A percentile compares a stretch with the other conserved stretches of the same genome.
Evolutionary conservation across 257 asterid genomes (phyloP).

Genomic region (Ligustrum vulgare): DNA sequence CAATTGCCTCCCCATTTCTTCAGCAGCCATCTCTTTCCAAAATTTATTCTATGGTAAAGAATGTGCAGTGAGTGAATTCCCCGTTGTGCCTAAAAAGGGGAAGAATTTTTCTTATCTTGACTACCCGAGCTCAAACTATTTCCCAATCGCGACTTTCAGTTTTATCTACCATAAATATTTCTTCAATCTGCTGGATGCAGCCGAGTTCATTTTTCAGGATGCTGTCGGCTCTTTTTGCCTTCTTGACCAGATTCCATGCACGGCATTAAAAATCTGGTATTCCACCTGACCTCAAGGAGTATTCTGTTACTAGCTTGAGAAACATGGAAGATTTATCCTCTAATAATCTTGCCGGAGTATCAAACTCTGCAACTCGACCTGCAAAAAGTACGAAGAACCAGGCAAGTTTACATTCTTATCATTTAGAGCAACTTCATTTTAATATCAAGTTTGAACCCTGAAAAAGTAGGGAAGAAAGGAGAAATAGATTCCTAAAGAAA

Average conservation of each 20-base stretch:
- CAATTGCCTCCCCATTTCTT: conserved; percentile 32
- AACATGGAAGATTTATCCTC: conserved; percentile 98
- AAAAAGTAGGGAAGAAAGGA: background rate
- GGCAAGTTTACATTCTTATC: background rate
- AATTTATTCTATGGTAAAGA: conserved; percentile 51
- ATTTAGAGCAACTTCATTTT: background rate
- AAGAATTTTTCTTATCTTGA: conserved; percentile 2
- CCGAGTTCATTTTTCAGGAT: conserved; percentile 6
- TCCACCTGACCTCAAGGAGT: conserved; percentile 77
- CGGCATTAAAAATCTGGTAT: conserved; percentile 45
- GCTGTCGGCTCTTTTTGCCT: conserved; percentile 18
- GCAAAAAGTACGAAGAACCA: conserved; percentile 17
- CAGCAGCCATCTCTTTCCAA: conserved; percentile 25
- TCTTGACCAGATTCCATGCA: conserved; percentile 7
- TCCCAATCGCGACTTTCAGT: background rate
- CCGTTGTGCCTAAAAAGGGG: conserved; percentile 10
- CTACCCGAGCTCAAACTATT: conserved; percentile 12
- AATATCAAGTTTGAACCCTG: background rate
- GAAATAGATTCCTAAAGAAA: background rate
- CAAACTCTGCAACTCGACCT: conserved; percentile 97
- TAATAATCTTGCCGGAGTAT: conserved; percentile 76
- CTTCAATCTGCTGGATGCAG: conserved; percentile 22
- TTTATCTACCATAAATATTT: conserved; percentile 13
- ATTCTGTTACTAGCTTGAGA: conserved; percentile 85
- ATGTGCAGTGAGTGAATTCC: conserved; percentile 28